phyloP scores from a whole-genome alignment of 768 basidiomycete species.

The Solioccasus polychromus region DNA sequence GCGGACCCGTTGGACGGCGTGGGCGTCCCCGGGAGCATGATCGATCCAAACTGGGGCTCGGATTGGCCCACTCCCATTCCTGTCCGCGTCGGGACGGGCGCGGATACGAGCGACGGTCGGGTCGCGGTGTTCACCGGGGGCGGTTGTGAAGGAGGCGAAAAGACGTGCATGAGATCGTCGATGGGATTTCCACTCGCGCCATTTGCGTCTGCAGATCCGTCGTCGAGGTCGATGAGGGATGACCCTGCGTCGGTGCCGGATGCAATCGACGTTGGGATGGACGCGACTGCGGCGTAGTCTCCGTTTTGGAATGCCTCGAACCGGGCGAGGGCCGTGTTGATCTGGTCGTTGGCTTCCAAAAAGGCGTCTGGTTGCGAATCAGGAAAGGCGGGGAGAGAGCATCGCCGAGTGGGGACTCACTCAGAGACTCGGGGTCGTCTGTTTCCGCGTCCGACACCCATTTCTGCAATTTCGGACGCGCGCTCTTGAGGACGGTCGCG shows the following conservation, averaged over 20 bases:
- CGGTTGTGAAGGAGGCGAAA: slow-evolving; percentile 34
- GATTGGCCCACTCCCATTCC: too few relatives aligned
- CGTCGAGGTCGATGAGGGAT: slow-evolving; percentile 82
- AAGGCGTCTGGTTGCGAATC: slow-evolving; percentile 94
- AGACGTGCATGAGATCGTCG: slow-evolving; percentile 65
- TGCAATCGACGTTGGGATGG: slow-evolving; percentile 61
- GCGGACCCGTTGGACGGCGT: slow-evolving; percentile 19
- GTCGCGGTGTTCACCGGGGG: slow-evolving; percentile 28
- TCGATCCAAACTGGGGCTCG: slow-evolving; percentile 35
- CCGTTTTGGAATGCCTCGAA: slow-evolving; percentile 94
- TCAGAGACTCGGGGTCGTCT: slow-evolving; percentile 86
- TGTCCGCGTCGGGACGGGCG: slow-evolving; percentile 12
- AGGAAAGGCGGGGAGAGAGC: not conserved
- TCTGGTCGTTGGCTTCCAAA: slow-evolving; percentile 95
- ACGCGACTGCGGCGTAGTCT: slow-evolving; percentile 73
- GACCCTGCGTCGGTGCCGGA: slow-evolving; percentile 28
- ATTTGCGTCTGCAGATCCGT: slow-evolving; percentile 29
- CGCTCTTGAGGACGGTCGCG: slow-evolving; percentile 71
- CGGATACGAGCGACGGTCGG: slow-evolving; percentile 19
- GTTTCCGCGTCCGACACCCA: slow-evolving; percentile 95
- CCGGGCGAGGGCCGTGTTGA: slow-evolving; percentile 86
- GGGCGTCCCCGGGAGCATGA: slow-evolving; percentile 44
- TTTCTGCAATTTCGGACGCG: slow-evolving; percentile 93
- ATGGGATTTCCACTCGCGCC: slow-evolving; percentile 24
- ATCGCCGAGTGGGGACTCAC: slow-evolving; percentile 40